Percentiles rank a stretch among this genome's conserved stretches.
Conservation (phyloP, 1,139 yeast species). For the Oligophagozyma castellii region DNA sequence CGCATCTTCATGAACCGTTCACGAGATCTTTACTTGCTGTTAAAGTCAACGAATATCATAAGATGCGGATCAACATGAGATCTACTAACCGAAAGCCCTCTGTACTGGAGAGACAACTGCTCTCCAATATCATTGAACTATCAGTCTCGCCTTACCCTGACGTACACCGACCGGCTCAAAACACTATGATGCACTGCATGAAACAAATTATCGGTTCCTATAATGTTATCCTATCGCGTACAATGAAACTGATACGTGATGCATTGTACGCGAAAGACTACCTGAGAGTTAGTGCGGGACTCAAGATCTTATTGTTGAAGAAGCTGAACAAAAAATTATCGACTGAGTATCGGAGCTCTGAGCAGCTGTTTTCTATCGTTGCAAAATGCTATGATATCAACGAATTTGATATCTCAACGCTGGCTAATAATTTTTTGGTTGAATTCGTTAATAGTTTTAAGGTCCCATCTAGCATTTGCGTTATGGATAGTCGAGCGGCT, state of each 20-base stretch:
- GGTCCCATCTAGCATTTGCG: conserved; percentile 48
- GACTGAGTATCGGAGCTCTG: conserved; percentile 43
- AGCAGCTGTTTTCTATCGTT: conserved; percentile 34
- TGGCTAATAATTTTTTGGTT: conserved; percentile 39
- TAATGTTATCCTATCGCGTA: conserved; percentile 32
- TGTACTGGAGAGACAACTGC: conserved; percentile 45
- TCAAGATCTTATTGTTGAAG: conserved; percentile 40
- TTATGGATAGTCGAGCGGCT: conserved; percentile 34
- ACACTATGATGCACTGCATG: conserved; percentile 55
- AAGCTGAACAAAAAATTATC: conserved; percentile 42
- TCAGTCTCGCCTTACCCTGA: conserved; percentile 63
- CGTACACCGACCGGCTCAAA: conserved; percentile 58
- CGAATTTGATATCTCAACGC: conserved; percentile 36
- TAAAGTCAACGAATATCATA: conserved; percentile 65
- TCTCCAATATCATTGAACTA: conserved; percentile 56
- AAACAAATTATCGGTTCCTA: conserved; percentile 64
- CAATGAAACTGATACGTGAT: conserved; percentile 31
- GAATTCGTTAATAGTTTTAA: conserved; percentile 34
- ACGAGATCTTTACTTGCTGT: conserved; percentile 72
- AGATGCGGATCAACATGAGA: conserved; percentile 59
- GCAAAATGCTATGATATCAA: conserved; percentile 48
- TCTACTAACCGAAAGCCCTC: conserved; percentile 67
- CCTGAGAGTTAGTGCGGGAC: conserved; percentile 54
- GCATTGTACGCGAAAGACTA: conserved; percentile 43
- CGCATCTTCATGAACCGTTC: conserved; percentile 44